These are phyloP conservation scores for Emiliania huxleyi DNA, from an alignment of 78 protist genomes.

Conservation along the genomic window DNA sequence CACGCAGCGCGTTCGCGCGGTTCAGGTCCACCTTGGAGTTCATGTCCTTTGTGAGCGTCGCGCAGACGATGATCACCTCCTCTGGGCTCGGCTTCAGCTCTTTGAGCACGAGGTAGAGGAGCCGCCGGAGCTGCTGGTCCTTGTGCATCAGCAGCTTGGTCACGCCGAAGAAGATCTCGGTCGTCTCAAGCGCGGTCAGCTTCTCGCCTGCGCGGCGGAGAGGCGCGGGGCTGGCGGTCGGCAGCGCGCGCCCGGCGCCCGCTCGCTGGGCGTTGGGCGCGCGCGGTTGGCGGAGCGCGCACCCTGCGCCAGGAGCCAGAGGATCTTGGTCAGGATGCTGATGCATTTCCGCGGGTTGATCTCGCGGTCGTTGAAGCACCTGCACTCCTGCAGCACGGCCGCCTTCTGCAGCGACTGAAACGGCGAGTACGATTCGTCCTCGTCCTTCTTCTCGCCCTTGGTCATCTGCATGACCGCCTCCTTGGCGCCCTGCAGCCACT, in stretches of 20 bases:
- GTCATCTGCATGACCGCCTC: not conserved
- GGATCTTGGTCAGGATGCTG: constrained; percentile 80
- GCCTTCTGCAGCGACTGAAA: constrained; percentile 84
- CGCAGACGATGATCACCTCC: constrained; percentile 60
- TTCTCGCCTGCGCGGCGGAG: constrained; percentile 65
- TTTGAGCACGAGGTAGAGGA: constrained; percentile 81
- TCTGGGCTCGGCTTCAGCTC: constrained; percentile 84
- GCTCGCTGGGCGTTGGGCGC: not conserved
- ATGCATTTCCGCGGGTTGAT: constrained; percentile 79
- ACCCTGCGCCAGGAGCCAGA: constrained; percentile 86
- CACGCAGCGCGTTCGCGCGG: constrained; percentile 94
- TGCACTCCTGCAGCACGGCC: constrained; percentile 91
- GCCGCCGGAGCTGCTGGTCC: constrained; percentile 82
- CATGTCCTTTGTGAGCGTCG: constrained; percentile 84
- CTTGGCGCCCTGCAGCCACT: not conserved
- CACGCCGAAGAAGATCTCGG: constrained; percentile 91
- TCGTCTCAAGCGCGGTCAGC: constrained; percentile 84
- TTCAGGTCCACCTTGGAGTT: constrained; percentile 74
- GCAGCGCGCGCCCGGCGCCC: not conserved
- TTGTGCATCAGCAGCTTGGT: constrained; percentile 84
- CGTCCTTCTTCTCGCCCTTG: constrained; percentile 9
- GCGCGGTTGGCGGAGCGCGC: not conserved
- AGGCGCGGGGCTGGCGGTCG: not conserved
- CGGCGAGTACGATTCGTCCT: constrained; percentile 50
- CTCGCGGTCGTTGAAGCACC: constrained; percentile 78